Evolutionary conservation across 306 rosid species (phyloP).

Genomic region (Trifolium dubium): DNA sequence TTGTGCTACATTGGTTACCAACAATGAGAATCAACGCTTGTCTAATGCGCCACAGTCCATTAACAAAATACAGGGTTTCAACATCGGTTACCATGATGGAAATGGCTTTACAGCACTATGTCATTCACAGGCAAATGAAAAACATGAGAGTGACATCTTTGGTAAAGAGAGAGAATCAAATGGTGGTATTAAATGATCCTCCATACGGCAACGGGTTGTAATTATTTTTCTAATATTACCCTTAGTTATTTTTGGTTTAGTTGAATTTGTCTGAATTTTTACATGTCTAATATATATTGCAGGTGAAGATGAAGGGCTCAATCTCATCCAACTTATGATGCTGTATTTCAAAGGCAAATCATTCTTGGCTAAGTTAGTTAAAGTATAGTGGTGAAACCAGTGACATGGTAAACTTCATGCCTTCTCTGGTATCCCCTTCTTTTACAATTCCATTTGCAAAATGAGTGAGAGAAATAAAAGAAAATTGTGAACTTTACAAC

Average conservation of each 20-base stretch:
- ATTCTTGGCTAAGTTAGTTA: constrained; percentile 82
- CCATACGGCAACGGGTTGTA: constrained; percentile 28
- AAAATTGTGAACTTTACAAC: constrained; percentile 32
- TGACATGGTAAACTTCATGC: constrained; percentile 36
- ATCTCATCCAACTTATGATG: constrained; percentile 42
- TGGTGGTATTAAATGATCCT: constrained; percentile 57
- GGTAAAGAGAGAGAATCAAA: constrained; percentile 53
- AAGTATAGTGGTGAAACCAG: constrained; percentile 41
- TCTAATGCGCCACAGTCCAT: constrained; percentile 40
- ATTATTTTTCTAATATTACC: neutral
- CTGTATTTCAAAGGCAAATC: constrained; percentile 76
- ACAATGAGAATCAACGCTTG: constrained; percentile 48
- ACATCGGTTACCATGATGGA: constrained; percentile 41
- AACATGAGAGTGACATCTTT: constrained; percentile 49
- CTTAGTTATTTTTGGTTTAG: neutral
- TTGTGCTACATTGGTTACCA: constrained; percentile 38
- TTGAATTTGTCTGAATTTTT: constrained; percentile 27
- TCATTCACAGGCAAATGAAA: constrained; percentile 46
- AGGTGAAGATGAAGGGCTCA: constrained; percentile 55
- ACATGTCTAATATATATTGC: constrained; percentile 40
- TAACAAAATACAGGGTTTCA: constrained; percentile 43
- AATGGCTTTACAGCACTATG: constrained; percentile 47
- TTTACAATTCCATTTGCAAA: constrained; percentile 44
- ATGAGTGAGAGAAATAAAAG: constrained; percentile 28
- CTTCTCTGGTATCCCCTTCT: constrained; percentile 42